phyloP scores from a whole-genome alignment of 768 basidiomycete genomes.

The Lactarius psammicola region DNA sequence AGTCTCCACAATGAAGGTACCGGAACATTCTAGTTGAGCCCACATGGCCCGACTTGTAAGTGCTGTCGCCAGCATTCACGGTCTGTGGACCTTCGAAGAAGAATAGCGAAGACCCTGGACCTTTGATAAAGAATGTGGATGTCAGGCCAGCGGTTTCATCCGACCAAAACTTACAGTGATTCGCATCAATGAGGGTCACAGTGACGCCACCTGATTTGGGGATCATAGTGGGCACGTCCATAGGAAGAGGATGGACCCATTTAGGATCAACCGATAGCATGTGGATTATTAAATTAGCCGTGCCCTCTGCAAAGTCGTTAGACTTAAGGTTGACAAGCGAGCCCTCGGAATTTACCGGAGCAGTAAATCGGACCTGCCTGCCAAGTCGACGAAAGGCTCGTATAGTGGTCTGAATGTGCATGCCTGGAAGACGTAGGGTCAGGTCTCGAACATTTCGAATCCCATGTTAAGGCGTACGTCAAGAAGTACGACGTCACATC shows the following conservation, averaged over 20 bases:
- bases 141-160: background rate
- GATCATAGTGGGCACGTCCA: slow-evolving; percentile 70
- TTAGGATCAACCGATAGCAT: slow-evolving; percentile 86
- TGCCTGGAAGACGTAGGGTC: slow-evolving; percentile 52
- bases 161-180: slow-evolving; percentile 65
- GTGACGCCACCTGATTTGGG: slow-evolving; percentile 82
- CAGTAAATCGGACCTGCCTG: slow-evolving; percentile 93
- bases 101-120: slow-evolving; percentile 92
- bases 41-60: slow-evolving; percentile 65
- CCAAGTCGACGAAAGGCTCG: slow-evolving; percentile 87
- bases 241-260: slow-evolving; percentile 87
- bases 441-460: background rate
- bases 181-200: slow-evolving; percentile 96
- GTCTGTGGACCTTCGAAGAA: slow-evolving; percentile 93
- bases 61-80: slow-evolving; percentile 80
- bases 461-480: slow-evolving; percentile 51
- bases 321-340: background rate
- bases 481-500: slow-evolving; percentile 88
- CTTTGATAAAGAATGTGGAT: slow-evolving; percentile 25
- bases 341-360: slow-evolving; percentile 47
- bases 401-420: slow-evolving; percentile 97
- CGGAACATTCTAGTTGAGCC: slow-evolving; percentile 71
- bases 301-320: slow-evolving; percentile 50
- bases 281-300: slow-evolving; percentile 87
- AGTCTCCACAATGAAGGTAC: slow-evolving; percentile 95